Conservation (phyloP, 495 filamentous ascomycete genomes). For the Amorphotheca resinae region DNA sequence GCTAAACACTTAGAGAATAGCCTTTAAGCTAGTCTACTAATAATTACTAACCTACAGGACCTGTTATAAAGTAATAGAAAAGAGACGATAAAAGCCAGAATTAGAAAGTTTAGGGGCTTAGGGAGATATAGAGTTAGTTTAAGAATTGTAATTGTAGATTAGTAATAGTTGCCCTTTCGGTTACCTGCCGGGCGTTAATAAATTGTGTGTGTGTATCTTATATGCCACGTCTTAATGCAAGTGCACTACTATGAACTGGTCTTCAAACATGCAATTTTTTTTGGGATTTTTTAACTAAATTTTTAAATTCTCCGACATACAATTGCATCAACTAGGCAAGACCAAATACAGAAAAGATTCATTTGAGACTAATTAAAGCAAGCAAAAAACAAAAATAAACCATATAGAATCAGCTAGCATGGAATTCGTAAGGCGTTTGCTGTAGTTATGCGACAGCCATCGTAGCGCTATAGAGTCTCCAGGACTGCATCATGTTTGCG, state of each 20-base stretch:
- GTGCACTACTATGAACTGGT: background rate
- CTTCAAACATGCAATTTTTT: background rate
- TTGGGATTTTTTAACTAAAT: background rate
- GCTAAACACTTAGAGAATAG: constrained; percentile 7
- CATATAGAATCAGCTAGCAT: too few relatives aligned
- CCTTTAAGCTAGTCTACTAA: constrained; percentile 3
- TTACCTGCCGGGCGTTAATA: background rate
- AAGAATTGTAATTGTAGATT: background rate
- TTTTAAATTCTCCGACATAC: background rate
- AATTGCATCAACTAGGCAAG: background rate
- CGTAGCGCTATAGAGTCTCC: background rate
- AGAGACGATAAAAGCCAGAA: background rate
- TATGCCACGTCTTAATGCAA: background rate
- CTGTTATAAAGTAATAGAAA: background rate
- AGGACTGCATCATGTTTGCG: background rate
- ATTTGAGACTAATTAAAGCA: background rate
- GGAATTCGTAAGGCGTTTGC: background rate
- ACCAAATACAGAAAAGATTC: background rate
- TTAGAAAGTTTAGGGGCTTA: background rate
- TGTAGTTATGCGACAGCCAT: background rate
- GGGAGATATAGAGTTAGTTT: background rate
- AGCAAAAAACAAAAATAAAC: background rate
- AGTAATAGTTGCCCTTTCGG: background rate
- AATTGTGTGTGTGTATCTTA: background rate
- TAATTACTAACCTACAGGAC: constrained; percentile 2